Conservation (phyloP, 805 yeast genomes). For the Yarrowia sp. region DNA sequence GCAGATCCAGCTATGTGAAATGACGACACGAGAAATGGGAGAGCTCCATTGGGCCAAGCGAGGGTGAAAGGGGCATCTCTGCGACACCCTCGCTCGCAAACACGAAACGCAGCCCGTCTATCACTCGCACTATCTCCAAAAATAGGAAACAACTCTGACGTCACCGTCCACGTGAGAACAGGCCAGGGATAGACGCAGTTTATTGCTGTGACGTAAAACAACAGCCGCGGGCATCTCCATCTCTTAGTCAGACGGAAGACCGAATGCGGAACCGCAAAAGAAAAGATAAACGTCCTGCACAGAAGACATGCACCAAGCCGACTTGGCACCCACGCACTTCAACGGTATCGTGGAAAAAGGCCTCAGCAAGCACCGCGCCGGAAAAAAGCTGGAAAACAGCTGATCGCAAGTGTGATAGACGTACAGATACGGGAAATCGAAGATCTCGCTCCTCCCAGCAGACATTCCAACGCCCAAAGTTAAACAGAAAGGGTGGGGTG, state of each 20-base stretch:
- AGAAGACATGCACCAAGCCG: background rate
- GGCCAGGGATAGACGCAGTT: background rate
- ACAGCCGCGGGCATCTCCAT: no score
- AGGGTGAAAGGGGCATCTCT: no score
- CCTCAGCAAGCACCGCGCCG: background rate
- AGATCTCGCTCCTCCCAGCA: background rate
- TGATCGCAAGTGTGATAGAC: background rate
- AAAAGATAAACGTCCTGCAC: background rate
- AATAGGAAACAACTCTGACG: background rate
- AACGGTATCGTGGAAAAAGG: background rate
- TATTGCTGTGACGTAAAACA: background rate
- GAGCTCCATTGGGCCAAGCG: background rate
- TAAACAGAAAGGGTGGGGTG: conserved; percentile 2
- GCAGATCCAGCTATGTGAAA: conserved; percentile 12
- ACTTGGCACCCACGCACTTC: background rate
- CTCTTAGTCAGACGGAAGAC: background rate
- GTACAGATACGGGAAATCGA: background rate
- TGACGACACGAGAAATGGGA: background rate
- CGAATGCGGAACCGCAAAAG: background rate
- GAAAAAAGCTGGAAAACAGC: background rate
- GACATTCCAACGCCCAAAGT: background rate
- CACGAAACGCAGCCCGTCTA: background rate
- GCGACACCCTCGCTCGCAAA: background rate
- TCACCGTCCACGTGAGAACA: background rate
- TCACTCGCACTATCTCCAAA: no score